Evolutionary conservation across 1,139 yeast genomes (phyloP).

Genomic region (Debaryomycetaceae sp.): DNA sequence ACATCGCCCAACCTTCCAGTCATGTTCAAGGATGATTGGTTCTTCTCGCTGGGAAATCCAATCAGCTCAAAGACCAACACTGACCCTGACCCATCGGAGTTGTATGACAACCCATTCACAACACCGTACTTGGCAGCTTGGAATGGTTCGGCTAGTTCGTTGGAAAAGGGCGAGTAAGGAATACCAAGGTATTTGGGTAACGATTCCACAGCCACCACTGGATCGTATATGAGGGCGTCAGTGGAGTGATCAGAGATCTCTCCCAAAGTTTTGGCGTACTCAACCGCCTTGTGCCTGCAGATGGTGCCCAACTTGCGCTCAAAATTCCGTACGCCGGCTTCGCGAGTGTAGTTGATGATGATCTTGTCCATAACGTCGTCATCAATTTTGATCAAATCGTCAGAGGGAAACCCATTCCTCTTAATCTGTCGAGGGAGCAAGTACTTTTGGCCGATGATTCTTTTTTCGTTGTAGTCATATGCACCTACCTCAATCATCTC

Average conservation of each 20-base stretch:
- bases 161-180: constrained; percentile 34
- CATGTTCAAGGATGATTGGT: constrained; percentile 44
- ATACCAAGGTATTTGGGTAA: constrained; percentile 51
- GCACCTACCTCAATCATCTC: constrained; percentile 80
- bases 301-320: constrained; percentile 70
- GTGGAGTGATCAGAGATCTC: constrained; percentile 13
- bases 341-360: constrained; percentile 72
- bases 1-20: constrained; percentile 87
- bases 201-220: constrained; percentile 38
- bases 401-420: constrained; percentile 61
- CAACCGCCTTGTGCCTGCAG: constrained; percentile 81
- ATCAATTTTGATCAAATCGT: constrained; percentile 31
- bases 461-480: constrained; percentile 76
- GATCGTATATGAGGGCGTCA: constrained; percentile 19
- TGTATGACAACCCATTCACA: constrained; percentile 88
- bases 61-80: constrained; percentile 77
- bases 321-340: constrained; percentile 80
- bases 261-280: constrained; percentile 45
- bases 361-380: constrained; percentile 57
- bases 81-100: constrained; percentile 85
- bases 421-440: constrained; percentile 75
- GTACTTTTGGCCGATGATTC: constrained; percentile 66
- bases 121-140: constrained; percentile 53
- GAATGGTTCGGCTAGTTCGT: constrained; percentile 24
- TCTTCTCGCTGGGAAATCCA: constrained; percentile 36